Percentiles rank a stretch among this genome's conserved stretches.
These are phyloP conservation scores for Tilletia indica DNA, from an alignment of 1,284 basidiomycete genomes.

Conservation along the genomic window DNA sequence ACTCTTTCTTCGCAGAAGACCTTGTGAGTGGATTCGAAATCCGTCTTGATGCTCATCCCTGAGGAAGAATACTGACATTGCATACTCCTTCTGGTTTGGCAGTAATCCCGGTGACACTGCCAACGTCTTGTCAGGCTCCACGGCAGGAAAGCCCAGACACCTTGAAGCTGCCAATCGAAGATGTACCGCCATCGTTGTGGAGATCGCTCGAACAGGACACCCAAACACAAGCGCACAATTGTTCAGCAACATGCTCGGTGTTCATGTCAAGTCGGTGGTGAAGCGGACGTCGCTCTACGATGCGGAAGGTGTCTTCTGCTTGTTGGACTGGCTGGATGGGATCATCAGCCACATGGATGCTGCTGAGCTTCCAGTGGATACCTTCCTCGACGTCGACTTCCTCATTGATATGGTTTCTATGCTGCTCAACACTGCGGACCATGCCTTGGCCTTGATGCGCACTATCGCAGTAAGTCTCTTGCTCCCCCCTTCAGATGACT, in stretches of 20 bases:
- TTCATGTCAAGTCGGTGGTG: constrained; percentile 49
- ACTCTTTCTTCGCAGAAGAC: constrained; percentile 53
- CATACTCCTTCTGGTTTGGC: background rate
- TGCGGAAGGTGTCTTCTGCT: constrained; percentile 51
- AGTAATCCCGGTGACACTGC: constrained; percentile 51
- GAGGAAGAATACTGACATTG: background rate
- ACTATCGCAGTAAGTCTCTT: constrained; percentile 37
- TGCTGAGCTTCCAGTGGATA: constrained; percentile 40
- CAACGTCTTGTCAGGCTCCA: constrained; percentile 50
- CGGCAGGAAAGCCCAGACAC: constrained; percentile 50
- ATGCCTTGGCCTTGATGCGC: constrained; percentile 51
- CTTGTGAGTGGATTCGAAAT: constrained; percentile 26
- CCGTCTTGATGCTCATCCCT: background rate
- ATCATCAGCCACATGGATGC: constrained; percentile 47
- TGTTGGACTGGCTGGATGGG: constrained; percentile 51
- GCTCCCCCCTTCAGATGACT: background rate
- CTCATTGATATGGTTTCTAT: constrained; percentile 43
- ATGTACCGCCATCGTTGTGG: constrained; percentile 51
- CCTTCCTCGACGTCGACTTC: constrained; percentile 45
- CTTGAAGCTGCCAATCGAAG: constrained; percentile 51
- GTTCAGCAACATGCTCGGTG: constrained; percentile 44
- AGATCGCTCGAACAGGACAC: constrained; percentile 43
- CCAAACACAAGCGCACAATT: constrained; percentile 32
- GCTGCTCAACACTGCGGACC: constrained; percentile 47
- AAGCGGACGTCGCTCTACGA: constrained; percentile 51